Evolutionary conservation across 2,329 filamentous ascomycete species (phyloP).

Genomic region (Claviceps humidiphila): DNA sequence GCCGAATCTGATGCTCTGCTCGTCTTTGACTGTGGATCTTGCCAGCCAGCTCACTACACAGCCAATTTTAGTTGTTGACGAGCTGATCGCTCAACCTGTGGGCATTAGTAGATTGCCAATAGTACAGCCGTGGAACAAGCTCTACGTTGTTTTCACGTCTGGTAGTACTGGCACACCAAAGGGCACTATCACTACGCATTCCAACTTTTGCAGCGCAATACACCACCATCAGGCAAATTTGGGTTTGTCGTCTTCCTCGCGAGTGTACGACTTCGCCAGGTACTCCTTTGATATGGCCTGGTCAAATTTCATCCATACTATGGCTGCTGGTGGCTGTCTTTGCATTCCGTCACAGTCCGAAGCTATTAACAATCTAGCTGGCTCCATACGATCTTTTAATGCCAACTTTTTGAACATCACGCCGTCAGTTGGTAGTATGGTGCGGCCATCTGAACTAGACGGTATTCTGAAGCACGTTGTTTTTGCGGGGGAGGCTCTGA

Average conservation of each 20-base stretch:
- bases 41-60: conserved; percentile 7
- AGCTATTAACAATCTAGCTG: conserved; percentile 6
- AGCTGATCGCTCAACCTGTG: neutral
- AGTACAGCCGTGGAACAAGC: conserved; percentile 7
- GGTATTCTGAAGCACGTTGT: conserved; percentile 8
- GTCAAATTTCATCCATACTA: conserved; percentile 8
- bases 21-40: conserved; percentile 4
- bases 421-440: conserved; percentile 9
- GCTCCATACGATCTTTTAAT: conserved; percentile 5
- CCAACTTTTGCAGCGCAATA: neutral
- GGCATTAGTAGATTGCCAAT: conserved; percentile 6
- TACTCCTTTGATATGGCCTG: conserved; percentile 11
- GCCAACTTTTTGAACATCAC: conserved; percentile 10
- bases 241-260: neutral
- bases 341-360: conserved; percentile 11
- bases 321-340: conserved; percentile 9
- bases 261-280: conserved; percentile 9
- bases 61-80: neutral
- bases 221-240: neutral
- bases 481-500: conserved; percentile 9
- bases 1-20: conserved; percentile 10
- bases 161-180: neutral
- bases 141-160: neutral
- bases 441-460: conserved; percentile 2
- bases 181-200: neutral